Evolutionary conservation across 2,329 filamentous ascomycete genomes (phyloP).

Genomic region (Exophiala sp.): DNA sequence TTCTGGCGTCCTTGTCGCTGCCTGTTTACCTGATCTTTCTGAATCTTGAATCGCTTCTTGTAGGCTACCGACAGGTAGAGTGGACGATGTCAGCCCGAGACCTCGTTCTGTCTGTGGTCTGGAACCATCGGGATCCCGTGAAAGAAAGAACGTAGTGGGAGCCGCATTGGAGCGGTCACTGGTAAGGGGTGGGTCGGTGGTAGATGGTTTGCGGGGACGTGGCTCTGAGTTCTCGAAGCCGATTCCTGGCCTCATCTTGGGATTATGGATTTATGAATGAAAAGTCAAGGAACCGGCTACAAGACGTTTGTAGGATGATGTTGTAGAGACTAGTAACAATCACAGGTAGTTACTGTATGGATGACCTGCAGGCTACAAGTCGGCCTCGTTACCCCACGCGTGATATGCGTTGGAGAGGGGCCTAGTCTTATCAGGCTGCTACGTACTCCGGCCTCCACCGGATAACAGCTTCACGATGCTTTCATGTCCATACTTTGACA

Average conservation of each 20-base stretch:
- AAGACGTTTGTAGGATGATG: not conserved
- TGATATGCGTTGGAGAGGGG: too few species aligned
- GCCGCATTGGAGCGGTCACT: slow-evolving; percentile 29
- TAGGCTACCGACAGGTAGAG: slow-evolving; percentile 32
- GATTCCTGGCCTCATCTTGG: slow-evolving; percentile 35
- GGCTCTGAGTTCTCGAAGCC: slow-evolving; percentile 31
- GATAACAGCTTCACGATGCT: not conserved
- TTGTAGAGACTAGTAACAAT: too few species aligned
- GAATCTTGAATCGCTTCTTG: slow-evolving; percentile 32
- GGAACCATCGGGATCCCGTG: slow-evolving; percentile 48
- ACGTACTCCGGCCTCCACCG: not conserved
- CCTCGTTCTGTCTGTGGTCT: slow-evolving; percentile 6
- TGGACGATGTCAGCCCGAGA: not conserved
- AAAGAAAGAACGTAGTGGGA: slow-evolving; percentile 60
- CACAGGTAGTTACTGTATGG: too few species aligned
- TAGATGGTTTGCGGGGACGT: slow-evolving; percentile 32
- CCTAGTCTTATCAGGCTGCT: too few species aligned
- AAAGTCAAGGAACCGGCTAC: not conserved
- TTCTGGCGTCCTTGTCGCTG: slow-evolving; percentile 30
- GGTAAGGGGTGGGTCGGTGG: slow-evolving; percentile 33
- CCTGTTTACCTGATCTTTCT: slow-evolving; percentile 27
- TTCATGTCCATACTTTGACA: not conserved
- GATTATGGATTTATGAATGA: slow-evolving; percentile 27
- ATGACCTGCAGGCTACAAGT: too few species aligned
- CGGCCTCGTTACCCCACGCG: too few species aligned